Evolutionary conservation across 169 alveolate species (phyloP).

Genomic region (Cryptosporidium parvum): DNA sequence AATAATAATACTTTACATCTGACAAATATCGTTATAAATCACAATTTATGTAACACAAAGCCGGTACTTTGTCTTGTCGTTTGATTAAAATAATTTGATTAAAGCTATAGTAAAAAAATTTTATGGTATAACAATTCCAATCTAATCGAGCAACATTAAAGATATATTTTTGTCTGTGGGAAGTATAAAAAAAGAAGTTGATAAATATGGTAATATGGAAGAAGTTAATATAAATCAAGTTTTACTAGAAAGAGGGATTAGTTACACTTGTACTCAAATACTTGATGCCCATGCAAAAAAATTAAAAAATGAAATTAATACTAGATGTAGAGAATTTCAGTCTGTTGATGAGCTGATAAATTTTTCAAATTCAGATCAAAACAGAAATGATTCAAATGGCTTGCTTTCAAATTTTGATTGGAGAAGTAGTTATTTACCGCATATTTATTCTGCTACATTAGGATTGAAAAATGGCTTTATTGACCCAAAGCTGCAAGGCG

Average conservation of each 20-base stretch:
- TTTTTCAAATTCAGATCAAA: not conserved
- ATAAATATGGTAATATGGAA: conserved; percentile 63
- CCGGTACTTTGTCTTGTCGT: conserved; percentile 73
- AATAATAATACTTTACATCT: not conserved
- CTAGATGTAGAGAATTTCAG: conserved; percentile 28
- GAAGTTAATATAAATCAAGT: conserved; percentile 34
- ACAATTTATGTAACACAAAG: not conserved
- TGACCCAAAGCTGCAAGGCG: conserved; percentile 41
- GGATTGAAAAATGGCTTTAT: conserved; percentile 45
- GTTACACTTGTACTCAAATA: conserved; percentile 50
- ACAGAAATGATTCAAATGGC: not conserved
- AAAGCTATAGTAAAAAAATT: not conserved
- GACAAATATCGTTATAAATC: not conserved
- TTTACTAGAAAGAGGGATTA: conserved; percentile 28
- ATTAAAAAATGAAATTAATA: conserved; percentile 54
- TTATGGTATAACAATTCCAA: not conserved
- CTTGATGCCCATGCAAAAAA: conserved; percentile 41
- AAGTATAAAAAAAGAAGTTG: conserved; percentile 1
- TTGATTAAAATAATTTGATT: not conserved
- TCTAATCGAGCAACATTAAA: not conserved
- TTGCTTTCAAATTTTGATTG: not conserved
- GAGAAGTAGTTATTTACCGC: conserved; percentile 15
- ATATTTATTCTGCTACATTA: conserved; percentile 47
- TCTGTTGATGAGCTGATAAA: conserved; percentile 50
- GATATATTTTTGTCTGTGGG: not conserved